These are phyloP conservation scores for Tolypocladium cylindrosporum DNA, from an alignment of 2,329 filamentous ascomycete species.

Conservation along the genomic window DNA sequence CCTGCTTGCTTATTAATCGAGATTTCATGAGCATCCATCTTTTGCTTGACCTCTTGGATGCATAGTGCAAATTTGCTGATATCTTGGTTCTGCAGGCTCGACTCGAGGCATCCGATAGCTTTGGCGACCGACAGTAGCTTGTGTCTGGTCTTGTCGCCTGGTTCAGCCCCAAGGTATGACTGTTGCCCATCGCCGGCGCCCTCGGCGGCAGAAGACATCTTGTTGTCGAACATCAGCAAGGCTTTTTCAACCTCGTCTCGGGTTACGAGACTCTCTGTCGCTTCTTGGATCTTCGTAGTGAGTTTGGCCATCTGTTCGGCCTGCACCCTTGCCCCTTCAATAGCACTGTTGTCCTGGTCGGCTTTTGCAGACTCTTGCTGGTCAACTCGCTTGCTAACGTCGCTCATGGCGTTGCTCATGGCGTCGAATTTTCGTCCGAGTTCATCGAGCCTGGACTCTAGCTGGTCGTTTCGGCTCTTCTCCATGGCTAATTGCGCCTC, in stretches of 20 bases:
- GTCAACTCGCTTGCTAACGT: background rate
- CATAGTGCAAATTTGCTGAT: background rate
- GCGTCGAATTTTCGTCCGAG: slow-evolving; percentile 3
- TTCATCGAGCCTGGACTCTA: slow-evolving; percentile 16
- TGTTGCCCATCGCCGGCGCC: background rate
- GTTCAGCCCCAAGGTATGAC: background rate
- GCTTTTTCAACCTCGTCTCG: background rate
- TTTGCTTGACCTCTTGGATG: background rate
- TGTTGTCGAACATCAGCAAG: slow-evolving; percentile 3
- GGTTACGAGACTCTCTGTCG: background rate
- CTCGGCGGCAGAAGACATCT: background rate
- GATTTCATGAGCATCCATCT: background rate
- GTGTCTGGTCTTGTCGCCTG: background rate
- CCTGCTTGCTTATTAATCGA: slow-evolving; percentile 1
- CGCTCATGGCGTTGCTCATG: background rate
- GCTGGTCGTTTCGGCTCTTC: slow-evolving; percentile 4
- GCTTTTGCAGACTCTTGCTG: background rate
- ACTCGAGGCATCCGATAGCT: background rate
- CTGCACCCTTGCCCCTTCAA: background rate
- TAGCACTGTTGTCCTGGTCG: background rate
- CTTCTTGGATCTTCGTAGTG: background rate
- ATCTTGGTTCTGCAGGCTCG: background rate
- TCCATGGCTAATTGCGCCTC: slow-evolving; percentile 1
- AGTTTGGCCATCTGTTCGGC: background rate
- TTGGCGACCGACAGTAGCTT: background rate